Base-by-base conservation (phyloP, 2,329 filamentous ascomycete species). In the Alternaria viburni region DNA sequence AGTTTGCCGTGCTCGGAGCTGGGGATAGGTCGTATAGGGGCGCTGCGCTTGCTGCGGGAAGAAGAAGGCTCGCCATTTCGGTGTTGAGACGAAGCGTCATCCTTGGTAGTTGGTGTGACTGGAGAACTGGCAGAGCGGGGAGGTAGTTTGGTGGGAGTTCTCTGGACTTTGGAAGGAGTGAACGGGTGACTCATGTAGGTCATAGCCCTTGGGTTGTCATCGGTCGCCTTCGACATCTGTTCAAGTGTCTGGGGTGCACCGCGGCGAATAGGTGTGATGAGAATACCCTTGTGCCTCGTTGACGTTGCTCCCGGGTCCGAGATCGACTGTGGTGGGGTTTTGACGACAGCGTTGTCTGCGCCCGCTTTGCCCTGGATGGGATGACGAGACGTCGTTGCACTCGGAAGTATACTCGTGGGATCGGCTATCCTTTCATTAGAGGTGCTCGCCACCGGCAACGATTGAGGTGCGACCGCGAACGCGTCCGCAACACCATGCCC, bases 401-500 rank as follows among this genome's bases (percentile, higher is more conserved):
- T 17, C 17, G 28, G 21, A 51, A 19, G 28, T 7, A 51, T 21
- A 36, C 10, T 28, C 19, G 8, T 6, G 21, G 49, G 21, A 2
- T 3, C 13, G 1, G 8, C 28, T 23, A 32, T 17, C 13, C 2
- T 23, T n/a, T 3, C 28, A 25, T n/a, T 2, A 21, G 9, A n/a
- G 17, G 1, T 25, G 21, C 44, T 47, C 6, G 13, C 23, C 1
- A 50, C 6, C 21, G 61, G 52, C 11, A 61, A 43, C 0, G 54
- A 47, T 15, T 19, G 12, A 11, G 50, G 19, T n/a, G 5, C 43
- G 17, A 26, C 52, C 3, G 51, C 57, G 44, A 57, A 72, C 4
- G 68, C 71, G 25, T 72, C 69, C 6, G 63, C 68, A 26, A 73
- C 66, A 3, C 62, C 58, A 44, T 58, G 15, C 4, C 66, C 71